Evolutionary conservation across 257 asterid genomes (phyloP), one percentile per base, ranked within the genome.

Genomic region (Handroanthus guayacan): DNA sequence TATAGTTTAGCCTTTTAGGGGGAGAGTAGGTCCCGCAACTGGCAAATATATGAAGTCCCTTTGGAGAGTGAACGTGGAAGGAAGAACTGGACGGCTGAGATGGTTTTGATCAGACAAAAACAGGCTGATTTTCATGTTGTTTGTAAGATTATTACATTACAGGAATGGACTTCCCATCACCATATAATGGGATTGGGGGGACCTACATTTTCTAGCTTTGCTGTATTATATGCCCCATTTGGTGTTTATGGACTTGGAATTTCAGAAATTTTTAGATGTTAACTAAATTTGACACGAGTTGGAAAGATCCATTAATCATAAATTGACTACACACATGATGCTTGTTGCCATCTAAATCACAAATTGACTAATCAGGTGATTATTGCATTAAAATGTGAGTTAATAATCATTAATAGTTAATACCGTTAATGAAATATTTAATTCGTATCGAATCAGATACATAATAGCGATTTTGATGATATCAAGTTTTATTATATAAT

Each of bases 21-120:
- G 39, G 5, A 18, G 62, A 47, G 64, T 37, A 9, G 77, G 71
- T 55, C 48, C 78, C 79, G 55, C 66, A 36, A 39, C 9, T 47
- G 14, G 14, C 14, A 5, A 13, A 20, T 20, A 52, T 38, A 44
- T 34, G 31, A 58, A 17, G 10, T 11, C 13, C n/a, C 57, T 10
- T 57, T 43, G 58, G 58, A 7, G 3, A 16, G 77, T 41, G 47
- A 44, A 20, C 18, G 6, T n/a, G 41, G 11, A 10, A 16, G 44
- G 37, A 9, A n/a, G 37, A 9, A n/a, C 9, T 45, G 72, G 20
- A 17, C 6, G 72, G 58, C 31, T 13, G n/a, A 36, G 18, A 67
- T 20, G 25, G 58, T 48, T 50, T 31, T 9, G 16, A 12, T 17
- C 25, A 47, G 14, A 16, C 31, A 16, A 39, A n/a, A 63, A 5